Percentiles rank a stretch among this genome's conserved stretches.
Conservation (phyloP, 495 filamentous ascomycete genomes). For the Hyaloscypha bicolor region DNA sequence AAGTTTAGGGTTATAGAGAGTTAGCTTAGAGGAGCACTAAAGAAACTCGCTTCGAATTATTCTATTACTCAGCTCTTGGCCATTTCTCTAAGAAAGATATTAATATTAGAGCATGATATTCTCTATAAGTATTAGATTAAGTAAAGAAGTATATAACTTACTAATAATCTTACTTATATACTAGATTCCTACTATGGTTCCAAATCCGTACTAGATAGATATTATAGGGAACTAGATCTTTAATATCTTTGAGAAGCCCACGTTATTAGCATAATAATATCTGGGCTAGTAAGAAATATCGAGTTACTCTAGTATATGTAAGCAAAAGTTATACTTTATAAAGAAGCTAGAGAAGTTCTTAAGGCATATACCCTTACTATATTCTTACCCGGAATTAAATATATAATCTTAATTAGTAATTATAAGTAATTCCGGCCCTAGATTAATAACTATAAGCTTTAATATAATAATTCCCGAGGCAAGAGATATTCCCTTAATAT, state of each 20-base stretch:
- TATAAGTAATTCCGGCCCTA: too few species aligned
- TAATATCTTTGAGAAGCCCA: constrained; percentile 55
- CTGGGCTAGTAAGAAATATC: too few species aligned
- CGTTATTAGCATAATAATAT: constrained; percentile 68
- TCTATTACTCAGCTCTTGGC: constrained; percentile 24
- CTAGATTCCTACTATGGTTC: constrained; percentile 36
- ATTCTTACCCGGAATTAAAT: constrained; percentile 53
- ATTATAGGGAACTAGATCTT: constrained; percentile 51
- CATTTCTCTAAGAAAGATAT: constrained; percentile 35
- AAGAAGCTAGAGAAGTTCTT: constrained; percentile 79
- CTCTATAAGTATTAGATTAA: constrained; percentile 50
- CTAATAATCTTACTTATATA: constrained; percentile 36
- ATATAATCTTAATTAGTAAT: too few species aligned
- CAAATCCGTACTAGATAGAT: constrained; percentile 40
- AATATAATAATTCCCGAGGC: too few species aligned
- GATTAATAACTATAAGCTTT: too few species aligned
- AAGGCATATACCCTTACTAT: constrained; percentile 71
- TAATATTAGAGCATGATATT: constrained; percentile 31
- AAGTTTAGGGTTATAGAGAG: constrained; percentile 30
- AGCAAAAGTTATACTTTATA: constrained; percentile 71
- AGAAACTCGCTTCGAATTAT: constrained; percentile 27
- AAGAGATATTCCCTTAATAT: constrained; percentile 53
- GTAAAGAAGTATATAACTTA: constrained; percentile 41
- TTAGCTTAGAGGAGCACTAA: constrained; percentile 28
- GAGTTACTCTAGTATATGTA: constrained; percentile 40